These are phyloP conservation scores for Euphorbia celastroides DNA, from an alignment of 441 rosid species.

Conservation along the genomic window DNA sequence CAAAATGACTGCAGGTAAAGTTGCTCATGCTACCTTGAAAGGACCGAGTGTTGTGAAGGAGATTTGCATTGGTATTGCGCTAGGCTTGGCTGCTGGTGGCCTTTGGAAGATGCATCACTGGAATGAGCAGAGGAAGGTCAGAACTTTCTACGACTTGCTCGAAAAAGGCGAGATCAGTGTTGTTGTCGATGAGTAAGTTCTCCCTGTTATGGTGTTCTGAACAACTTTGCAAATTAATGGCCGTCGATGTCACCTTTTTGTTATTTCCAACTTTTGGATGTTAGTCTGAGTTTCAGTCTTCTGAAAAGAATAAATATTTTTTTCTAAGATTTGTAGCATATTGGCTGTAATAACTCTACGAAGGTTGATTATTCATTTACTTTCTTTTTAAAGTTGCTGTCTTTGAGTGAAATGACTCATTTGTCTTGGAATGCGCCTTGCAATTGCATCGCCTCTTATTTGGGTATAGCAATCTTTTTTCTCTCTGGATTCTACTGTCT, in stretches of 20 bases:
- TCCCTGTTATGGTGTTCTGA: not conserved
- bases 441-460: no score
- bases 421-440: no score
- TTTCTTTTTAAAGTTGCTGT: no score
- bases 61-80: slow-evolving; percentile 45
- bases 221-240: slow-evolving; percentile 7
- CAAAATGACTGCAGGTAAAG: slow-evolving; percentile 61
- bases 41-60: slow-evolving; percentile 82
- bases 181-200: slow-evolving; percentile 35
- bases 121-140: slow-evolving; percentile 74
- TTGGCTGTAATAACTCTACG: not conserved
- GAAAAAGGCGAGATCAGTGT: slow-evolving; percentile 82
- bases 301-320: not conserved
- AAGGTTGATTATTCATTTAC: not conserved
- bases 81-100: slow-evolving; percentile 65
- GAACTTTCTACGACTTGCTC: slow-evolving; percentile 66
- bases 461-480: no score
- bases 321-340: not conserved
- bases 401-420: no score
- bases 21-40: slow-evolving; percentile 67
- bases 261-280: not conserved
- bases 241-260: not conserved
- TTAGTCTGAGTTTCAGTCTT: not conserved
- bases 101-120: slow-evolving; percentile 92
- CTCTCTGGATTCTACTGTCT: no score